phyloP scores from a whole-genome alignment of 2,329 filamentous ascomycete genomes.

The Alternaria triticina region DNA sequence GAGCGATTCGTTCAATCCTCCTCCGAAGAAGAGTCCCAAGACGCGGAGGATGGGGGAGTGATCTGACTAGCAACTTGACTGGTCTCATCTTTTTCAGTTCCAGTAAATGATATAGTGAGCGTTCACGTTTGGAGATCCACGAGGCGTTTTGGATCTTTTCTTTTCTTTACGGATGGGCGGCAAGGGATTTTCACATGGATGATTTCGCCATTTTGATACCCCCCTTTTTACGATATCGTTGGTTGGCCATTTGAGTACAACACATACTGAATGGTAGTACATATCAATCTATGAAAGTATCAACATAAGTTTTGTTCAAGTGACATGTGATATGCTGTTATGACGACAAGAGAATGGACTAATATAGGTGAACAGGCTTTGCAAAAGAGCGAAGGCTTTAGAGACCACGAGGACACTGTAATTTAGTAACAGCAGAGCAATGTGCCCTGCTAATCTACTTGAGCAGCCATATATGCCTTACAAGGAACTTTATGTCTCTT shows the following conservation, averaged over 20 bases:
- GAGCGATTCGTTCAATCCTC: constrained; percentile 7
- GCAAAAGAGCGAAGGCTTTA: too few species aligned
- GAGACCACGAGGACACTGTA: too few species aligned
- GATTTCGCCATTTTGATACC: constrained; percentile 7
- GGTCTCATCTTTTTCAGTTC: background rate
- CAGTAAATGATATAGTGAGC: background rate
- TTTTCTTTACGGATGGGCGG: background rate
- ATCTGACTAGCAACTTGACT: background rate
- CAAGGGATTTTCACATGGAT: background rate
- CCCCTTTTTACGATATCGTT: background rate
- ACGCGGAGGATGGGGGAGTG: background rate
- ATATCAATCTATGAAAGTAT: background rate
- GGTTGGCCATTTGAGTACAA: background rate
- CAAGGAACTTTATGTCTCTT: background rate
- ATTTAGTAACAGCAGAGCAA: too few species aligned
- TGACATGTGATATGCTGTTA: too few species aligned
- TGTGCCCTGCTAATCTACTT: background rate
- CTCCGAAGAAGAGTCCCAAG: constrained; percentile 7
- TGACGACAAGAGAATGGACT: too few species aligned
- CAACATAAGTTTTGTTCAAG: background rate
- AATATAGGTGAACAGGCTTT: too few species aligned
- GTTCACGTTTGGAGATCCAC: background rate
- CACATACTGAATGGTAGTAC: too few species aligned
- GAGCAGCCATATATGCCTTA: background rate
- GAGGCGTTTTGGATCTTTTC: background rate